Evolutionary conservation across 768 basidiomycete species (phyloP), one percentile per base, ranked within the genome.

Genomic region (Wakefieldia striispora): DNA sequence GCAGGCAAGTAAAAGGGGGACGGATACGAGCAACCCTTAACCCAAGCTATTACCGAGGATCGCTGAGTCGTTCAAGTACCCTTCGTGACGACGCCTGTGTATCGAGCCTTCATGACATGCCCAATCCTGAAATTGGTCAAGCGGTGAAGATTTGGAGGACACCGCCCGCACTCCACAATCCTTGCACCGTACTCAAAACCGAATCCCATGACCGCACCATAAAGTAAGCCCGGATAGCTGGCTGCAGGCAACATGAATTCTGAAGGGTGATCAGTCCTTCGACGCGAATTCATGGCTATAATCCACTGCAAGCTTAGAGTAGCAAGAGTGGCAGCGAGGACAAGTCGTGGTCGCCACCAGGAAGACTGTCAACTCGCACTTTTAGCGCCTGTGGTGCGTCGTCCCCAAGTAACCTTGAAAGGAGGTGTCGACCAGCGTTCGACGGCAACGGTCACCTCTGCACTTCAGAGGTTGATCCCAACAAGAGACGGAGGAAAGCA

Each of bases 1-100:
- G 68, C 61, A 64, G 60, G 65, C 64, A 65, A 68, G 65, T 31
- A 67, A 65, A 75, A 74, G 70, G 70, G 48, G 68, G 69, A 72
- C 74, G 71, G 66, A 71, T 69, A 76, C 71, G 63, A 60, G 60
- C 47, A 60, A 62, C 57, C 55, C 58, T 60, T 56, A 54, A 60
- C 57, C 56, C 64, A 43, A 38, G 56, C 47, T 48, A 41, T 55
- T 49, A 65, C 64, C 62, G 54, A 57, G 53, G 47, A 54, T 35
- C 57, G 53, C 55, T 55, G 49, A 45, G 42, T 52, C 61, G 42
- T 64, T 67, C 58, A 44, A 49, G 53, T 48, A 52, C 56, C 53
- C 45, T 56, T 54, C 56, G 43, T 33, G 55, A 62, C 56, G 49
- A 56, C 50, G 51, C 55, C 59, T 16, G 29, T 43, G 17, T 45